Evolutionary conservation across 2,329 filamentous ascomycete genomes (phyloP), one percentile per base, ranked within the genome.

Genomic region (Beauveria scarabaeidicola): DNA sequence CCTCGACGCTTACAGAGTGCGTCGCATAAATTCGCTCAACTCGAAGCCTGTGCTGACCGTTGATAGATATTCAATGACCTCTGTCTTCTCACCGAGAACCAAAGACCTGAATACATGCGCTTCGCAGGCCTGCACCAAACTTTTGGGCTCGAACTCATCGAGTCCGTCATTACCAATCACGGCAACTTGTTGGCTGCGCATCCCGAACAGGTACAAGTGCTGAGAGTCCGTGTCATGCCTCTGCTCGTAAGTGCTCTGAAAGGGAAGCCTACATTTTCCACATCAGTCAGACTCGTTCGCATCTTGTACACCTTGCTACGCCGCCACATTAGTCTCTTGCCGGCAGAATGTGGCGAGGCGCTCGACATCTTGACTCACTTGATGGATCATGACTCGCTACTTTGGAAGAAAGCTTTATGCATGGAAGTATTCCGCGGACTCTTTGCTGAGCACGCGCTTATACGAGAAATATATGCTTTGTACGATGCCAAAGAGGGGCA

Each of bases 381-480:
- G 63, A 80, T 97, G 15, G 94, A 99, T 68, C 89, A 92, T 54
- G 94, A 97, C 63, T 85, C 87, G 2, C 79, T 85, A 0, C 69
- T 86, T 5, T 99, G 95, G 94, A 97, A 93, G 71, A 82, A 93
- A 61, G 87, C 90, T 0, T 74, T 97, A 6, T 95, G 91, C 63
- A 90, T 99, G 83, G 94, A 99, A 69, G 84, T 97, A 0, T 90
- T 97, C 66, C 84, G 90, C 59, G 88, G 88, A 7, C 82, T 97
- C 7, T 96, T 96, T 72, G 81, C 88, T 0, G 91, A 97, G 61
- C 84, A 91, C 40, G 81, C 81, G 11, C 79, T 96, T 23, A 79
- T 97, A 2, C 80, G 94, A 46, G 85, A 87, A 41, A 90, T 96
- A 2, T 97, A 90, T 69, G 80, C 84, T 7, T 78, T 89, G 17